Evolutionary conservation across 176 grass and related monocot species (phyloP), one percentile per base, ranked within the genome.

Genomic region (Puya raimondii): DNA sequence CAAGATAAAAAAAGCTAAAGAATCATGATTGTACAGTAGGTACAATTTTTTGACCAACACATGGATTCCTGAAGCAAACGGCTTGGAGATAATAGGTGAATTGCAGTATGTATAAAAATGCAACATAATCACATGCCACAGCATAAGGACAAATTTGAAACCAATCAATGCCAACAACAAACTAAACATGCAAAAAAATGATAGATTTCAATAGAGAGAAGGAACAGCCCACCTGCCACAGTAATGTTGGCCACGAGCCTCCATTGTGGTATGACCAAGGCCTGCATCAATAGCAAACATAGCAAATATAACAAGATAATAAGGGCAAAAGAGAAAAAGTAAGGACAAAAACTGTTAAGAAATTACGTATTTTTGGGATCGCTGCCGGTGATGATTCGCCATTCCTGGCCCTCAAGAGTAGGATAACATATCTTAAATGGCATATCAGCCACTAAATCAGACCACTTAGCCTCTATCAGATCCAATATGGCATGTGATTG

Each of bases 201-300:
- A 54, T 10, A 33, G n/a, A 57, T 64, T 50, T 27, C 5, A 64
- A 65, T 13, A 64, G 63, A 70, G 16, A 42, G 51, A 25, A 76
- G 18, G 33, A 77, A 72, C 23, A 25, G 11, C 76, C 23, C 51
- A 95, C 91, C 91, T 95, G 91, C 91, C 91, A 96, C 25, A 96
- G 74, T 66, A 96, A 74, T 75, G 91, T 96, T 73, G 91, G 91
- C 91, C 91, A 96, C 66, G 91, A 90, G 33, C 91, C 91, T 82
- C 87, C 91, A 65, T 96, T 96, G 77, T 96, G 91, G 67, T 96
- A 96, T 10, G 91, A 96, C 91, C 91, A 96, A 80, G 87, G 84
- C 67, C 91, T 96, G 72, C 52, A 66, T 49, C 65, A 83, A 84
- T 18, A 57, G 8, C 82, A 76, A 75, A 14, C n/a, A 29, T 9